These are phyloP conservation scores for Myxozyma kluyveri DNA, from an alignment of 805 yeast species.

Conservation along the genomic window DNA sequence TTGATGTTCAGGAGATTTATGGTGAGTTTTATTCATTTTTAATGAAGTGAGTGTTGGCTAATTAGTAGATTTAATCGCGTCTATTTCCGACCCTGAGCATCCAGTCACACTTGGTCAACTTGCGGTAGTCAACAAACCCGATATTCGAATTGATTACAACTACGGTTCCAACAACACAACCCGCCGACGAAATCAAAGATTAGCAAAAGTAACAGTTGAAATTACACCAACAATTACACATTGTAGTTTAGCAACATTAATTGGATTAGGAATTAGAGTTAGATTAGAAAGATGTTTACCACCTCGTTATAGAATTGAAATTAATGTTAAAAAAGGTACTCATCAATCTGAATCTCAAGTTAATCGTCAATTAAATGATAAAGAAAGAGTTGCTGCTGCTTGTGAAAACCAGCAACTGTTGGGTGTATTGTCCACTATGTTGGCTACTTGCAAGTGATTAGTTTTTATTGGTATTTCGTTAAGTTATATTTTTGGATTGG, in stretches of 20 bases:
- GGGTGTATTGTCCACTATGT: conserved; percentile 88
- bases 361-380: conserved; percentile 93
- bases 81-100: conserved; percentile 95
- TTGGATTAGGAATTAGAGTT: conserved; percentile 92
- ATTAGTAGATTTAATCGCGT: conserved; percentile 58
- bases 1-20: conserved; percentile 86
- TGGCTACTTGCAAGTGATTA: conserved; percentile 59
- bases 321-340: conserved; percentile 81
- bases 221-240: conserved; percentile 98
- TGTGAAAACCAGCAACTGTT: conserved; percentile 93
- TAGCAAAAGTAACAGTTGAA: conserved; percentile 73
- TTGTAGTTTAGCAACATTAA: conserved; percentile 91
- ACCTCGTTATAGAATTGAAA: conserved; percentile 72
- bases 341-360: conserved; percentile 96
- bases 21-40: conserved; percentile 37
- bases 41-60: not conserved
- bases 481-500: not conserved
- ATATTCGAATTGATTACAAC: conserved; percentile 67
- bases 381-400: conserved; percentile 97
- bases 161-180: conserved; percentile 39
- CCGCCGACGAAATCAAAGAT: conserved; percentile 39
- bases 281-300: conserved; percentile 87
- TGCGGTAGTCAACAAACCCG: conserved; percentile 83
- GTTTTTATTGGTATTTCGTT: not conserved
- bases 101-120: conserved; percentile 92